Evolutionary conservation across 768 basidiomycete genomes (phyloP), one percentile per base, ranked within the genome.

Genomic region (Xerocomellus dryophilus): DNA sequence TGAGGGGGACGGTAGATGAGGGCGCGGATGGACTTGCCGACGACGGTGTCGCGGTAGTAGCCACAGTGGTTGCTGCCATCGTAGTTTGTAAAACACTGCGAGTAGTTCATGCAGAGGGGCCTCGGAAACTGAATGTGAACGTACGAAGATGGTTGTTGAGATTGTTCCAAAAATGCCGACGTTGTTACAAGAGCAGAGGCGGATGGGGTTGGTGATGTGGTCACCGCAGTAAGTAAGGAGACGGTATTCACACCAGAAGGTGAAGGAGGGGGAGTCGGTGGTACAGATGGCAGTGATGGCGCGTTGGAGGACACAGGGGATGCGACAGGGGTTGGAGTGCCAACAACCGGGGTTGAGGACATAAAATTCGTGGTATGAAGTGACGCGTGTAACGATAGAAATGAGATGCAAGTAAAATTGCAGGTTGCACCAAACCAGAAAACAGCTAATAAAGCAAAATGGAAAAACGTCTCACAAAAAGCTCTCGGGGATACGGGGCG

Each of bases 151-250:
- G 55, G 31, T 31, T 51, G 48, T 23, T 51, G 50, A 38, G 63
- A 47, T 27, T 59, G 54, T 39, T 50, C 11, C 27, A 56, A 57
- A 42, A 35, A 51, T 42, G 58, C 38, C 14, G 58, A 55, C 12
- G 44, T 55, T 41, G 58, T 41, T 29, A 56, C 47, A 44, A 64
- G 32, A 54, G 45, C 41, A 43, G 57, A 47, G 27, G 43, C 44
- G 21, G 61, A 54, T 29, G 29, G n/a, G n/a, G 44, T 41, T 4
- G 66, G 46, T 20, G 65, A 48, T 21, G 61, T 45, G 32, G 63
- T 43, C 29, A 66, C 64, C 46, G 70, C 54, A 18, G 67, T 54
- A 61, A 55, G n/a, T 53, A 61, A 54, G 17, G 69, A 61, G 23
- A 65, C 51, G 18, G 58, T 53, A 20, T 61, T 29, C 41, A 52